These are phyloP conservation scores for Cystobasidium ongulense DNA, from an alignment of 768 basidiomycete species.

Conservation along the genomic window DNA sequence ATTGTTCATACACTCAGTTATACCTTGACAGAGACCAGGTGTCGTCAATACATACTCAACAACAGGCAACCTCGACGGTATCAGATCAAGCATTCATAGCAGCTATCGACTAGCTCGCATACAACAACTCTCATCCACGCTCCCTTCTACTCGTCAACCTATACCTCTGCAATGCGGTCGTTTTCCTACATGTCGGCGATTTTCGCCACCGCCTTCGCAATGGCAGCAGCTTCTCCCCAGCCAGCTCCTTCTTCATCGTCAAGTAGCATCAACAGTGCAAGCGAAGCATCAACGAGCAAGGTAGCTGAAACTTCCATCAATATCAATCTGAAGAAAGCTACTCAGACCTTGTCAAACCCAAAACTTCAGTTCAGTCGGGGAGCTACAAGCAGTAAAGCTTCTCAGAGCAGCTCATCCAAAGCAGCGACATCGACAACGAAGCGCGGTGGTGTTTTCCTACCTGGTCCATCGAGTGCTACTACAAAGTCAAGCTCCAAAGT, in stretches of 20 bases:
- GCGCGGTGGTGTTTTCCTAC: neutral
- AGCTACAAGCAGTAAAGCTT: neutral
- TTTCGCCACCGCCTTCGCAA: neutral
- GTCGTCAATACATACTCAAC: neutral
- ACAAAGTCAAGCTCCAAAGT: neutral
- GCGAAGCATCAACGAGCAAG: neutral
- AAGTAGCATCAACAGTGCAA: neutral
- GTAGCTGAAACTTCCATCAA: neutral
- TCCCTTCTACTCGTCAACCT: neutral
- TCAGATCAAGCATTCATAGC: neutral
- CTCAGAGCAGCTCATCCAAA: neutral
- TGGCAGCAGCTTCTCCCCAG: conserved; percentile 1
- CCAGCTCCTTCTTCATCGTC: neutral
- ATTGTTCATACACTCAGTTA: neutral
- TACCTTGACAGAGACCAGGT: neutral
- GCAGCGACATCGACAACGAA: neutral
- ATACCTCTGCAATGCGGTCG: neutral
- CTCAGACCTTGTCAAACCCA: neutral
- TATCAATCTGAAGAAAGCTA: neutral
- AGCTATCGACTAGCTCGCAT: neutral
- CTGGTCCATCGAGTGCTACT: neutral
- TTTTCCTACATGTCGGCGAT: neutral
- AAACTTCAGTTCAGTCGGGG: neutral
- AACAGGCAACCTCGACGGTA: neutral
- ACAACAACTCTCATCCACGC: neutral